Evolutionary conservation across 2,329 filamentous ascomycete genomes (phyloP).

Genomic region (Oidium heveae): DNA sequence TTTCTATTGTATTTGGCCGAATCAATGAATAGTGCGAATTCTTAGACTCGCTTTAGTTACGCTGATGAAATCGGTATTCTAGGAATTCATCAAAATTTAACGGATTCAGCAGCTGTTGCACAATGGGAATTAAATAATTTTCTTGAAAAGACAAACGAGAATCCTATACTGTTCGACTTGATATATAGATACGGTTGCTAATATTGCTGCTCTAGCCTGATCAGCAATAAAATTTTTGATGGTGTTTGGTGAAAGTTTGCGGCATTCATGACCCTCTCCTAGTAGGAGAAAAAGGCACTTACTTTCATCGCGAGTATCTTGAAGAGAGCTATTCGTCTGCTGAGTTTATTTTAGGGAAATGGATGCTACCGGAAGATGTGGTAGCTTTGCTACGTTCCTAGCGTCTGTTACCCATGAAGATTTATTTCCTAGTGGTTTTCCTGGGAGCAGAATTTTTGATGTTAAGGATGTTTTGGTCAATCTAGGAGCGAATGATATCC

Average conservation of each 20-base stretch:
- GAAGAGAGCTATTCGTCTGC: not conserved
- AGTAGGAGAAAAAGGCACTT: not conserved
- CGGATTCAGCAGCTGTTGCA: not conserved
- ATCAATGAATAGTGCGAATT: not conserved
- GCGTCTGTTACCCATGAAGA: not conserved
- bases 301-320: not conserved
- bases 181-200: not conserved
- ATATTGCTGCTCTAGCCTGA: not conserved
- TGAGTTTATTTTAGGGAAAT: not conserved
- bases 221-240: not conserved
- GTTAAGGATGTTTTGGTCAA: not conserved
- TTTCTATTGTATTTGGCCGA: not conserved
- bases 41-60: not conserved
- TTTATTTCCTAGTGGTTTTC: not conserved
- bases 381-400: not conserved
- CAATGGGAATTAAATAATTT: not conserved
- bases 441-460: not conserved
- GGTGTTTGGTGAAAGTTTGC: not conserved
- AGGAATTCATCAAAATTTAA: not conserved
- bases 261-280: not conserved
- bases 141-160: no score
- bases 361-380: not conserved
- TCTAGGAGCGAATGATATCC: not conserved
- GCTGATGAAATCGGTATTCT: not conserved
- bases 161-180: no score